Conservation (phyloP, 2,329 filamentous ascomycete genomes). For the Scedosporium apiospermum region DNA sequence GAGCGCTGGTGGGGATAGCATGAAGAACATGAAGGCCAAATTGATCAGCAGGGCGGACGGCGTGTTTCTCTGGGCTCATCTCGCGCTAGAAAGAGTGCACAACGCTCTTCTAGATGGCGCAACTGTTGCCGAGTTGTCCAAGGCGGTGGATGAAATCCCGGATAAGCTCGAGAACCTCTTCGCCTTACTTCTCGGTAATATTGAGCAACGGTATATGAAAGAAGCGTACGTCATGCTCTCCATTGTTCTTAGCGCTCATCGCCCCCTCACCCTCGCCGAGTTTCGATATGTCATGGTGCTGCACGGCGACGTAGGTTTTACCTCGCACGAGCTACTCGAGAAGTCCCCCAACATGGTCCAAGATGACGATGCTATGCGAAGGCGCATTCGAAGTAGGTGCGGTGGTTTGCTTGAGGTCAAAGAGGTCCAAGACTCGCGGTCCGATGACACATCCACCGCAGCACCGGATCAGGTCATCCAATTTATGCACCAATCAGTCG, state of each 20-base stretch:
- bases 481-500: slow-evolving; percentile 7
- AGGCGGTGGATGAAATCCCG: neutral
- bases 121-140: neutral
- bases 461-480: neutral
- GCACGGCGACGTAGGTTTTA: neutral
- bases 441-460: neutral
- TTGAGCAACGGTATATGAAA: neutral
- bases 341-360: neutral
- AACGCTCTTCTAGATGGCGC: neutral
- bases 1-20: neutral
- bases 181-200: neutral
- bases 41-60: neutral
- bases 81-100: neutral
- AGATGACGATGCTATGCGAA: slow-evolving; percentile 2
- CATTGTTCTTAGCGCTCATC: neutral
- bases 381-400: slow-evolving; percentile 3
- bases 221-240: neutral
- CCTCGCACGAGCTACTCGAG: neutral
- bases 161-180: neutral
- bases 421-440: neutral
- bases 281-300: neutral
- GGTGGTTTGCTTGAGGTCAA: slow-evolving; percentile 7
- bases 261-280: neutral
- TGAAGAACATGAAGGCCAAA: neutral
- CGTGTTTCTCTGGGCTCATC: slow-evolving; percentile 3